Conservation (phyloP, 1,284 basidiomycete genomes). For the Sphaerobolus stellatus region DNA sequence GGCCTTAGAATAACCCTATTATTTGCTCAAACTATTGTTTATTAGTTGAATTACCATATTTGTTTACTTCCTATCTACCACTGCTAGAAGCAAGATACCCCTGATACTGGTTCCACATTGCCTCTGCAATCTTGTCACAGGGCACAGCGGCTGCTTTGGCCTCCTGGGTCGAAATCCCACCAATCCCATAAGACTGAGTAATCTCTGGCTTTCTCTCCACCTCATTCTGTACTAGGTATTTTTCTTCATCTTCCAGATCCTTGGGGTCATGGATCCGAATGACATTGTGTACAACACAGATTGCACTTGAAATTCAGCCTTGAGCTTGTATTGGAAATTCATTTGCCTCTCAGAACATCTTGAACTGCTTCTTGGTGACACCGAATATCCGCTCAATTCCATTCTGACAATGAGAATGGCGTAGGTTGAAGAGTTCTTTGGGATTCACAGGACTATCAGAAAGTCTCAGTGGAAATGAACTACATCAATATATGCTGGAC, state of each 20-base stretch:
- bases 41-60: no score
- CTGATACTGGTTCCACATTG: conserved; percentile 31
- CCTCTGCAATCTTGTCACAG: conserved; percentile 28
- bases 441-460: conserved; percentile 14
- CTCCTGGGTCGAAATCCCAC: conserved; percentile 10
- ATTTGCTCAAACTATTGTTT: neutral
- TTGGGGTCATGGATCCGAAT: conserved; percentile 22
- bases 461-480: neutral
- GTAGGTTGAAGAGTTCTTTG: conserved; percentile 24
- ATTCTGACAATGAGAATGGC: conserved; percentile 20
- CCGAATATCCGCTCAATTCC: conserved; percentile 12
- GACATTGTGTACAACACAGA: conserved; percentile 20
- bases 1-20: neutral
- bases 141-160: conserved; percentile 17
- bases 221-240: no score
- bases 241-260: conserved; percentile 7
- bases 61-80: no score
- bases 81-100: no score
- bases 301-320: neutral
- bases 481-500: neutral
- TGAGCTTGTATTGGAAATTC: conserved; percentile 22
- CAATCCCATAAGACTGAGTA: neutral
- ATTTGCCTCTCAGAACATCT: conserved; percentile 16
- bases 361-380: conserved; percentile 19
- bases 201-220: no score